Conservation (phyloP, 164 flowering plant species). For the Dillenia turbinata region DNA sequence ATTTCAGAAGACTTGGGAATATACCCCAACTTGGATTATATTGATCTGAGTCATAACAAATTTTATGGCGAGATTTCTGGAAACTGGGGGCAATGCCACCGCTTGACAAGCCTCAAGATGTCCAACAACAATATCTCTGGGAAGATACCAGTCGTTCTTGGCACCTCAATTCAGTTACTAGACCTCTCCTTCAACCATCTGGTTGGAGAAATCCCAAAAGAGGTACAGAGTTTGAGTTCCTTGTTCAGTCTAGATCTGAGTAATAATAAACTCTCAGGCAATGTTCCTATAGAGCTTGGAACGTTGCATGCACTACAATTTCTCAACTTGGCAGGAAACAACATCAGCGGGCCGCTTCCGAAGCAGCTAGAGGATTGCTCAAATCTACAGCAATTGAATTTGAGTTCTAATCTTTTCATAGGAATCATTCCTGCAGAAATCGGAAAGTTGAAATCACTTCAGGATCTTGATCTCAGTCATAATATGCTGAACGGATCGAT, state of each 20-base stretch:
- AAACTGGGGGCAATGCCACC: neutral
- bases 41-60: conserved; percentile 1
- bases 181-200: neutral
- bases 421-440: neutral
- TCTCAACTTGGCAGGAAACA: neutral
- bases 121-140: neutral
- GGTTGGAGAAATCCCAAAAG: conserved; percentile 1
- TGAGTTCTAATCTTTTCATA: neutral
- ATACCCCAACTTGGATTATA: neutral
- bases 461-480: neutral
- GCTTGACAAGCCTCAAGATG: neutral
- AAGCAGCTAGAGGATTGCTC: neutral
- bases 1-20: neutral
- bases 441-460: neutral
- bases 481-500: neutral
- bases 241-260: neutral
- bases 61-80: conserved; percentile 1
- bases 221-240: neutral
- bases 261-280: neutral
- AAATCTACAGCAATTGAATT: neutral
- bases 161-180: neutral
- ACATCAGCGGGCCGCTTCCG: neutral
- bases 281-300: neutral
- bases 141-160: neutral
- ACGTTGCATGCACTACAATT: neutral